phyloP scores from a whole-genome alignment of 2,329 filamentous ascomycete genomes.

The Ilyonectria sp. region DNA sequence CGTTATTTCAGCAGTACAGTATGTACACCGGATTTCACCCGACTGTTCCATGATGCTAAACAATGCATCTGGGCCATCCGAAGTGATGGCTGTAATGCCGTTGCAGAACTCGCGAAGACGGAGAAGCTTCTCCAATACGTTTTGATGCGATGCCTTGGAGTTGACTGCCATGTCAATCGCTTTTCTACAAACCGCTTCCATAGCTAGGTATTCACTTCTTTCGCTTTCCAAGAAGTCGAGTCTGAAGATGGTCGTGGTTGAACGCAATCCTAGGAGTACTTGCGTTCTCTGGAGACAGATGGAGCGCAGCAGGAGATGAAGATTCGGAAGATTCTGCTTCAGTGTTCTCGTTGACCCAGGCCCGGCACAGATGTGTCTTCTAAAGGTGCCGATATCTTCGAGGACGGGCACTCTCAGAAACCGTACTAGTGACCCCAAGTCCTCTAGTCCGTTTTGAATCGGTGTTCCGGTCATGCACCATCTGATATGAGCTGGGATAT shows the following conservation, averaged over 20 bases:
- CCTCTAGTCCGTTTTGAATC: neutral
- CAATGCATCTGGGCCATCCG: neutral
- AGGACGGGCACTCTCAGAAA: neutral
- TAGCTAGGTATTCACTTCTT: neutral
- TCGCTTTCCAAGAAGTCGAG: neutral
- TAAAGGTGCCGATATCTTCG: neutral
- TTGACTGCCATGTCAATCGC: neutral
- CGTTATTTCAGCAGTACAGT: neutral
- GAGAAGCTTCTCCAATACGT: neutral
- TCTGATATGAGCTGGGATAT: neutral
- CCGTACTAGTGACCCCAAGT: neutral
- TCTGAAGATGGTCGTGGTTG: neutral
- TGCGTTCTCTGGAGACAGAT: neutral
- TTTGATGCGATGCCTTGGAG: neutral
- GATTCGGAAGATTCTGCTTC: neutral
- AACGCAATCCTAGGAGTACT: neutral
- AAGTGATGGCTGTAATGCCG: neutral
- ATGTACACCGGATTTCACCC: neutral
- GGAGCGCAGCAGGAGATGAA: neutral
- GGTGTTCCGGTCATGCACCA: constrained; percentile 8
- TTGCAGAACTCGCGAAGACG: constrained; percentile 2
- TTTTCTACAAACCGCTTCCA: neutral
- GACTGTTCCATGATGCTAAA: neutral
- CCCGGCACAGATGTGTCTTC: neutral
- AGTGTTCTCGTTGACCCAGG: neutral